Percentiles rank a stretch among this genome's conserved stretches.
These are phyloP conservation scores for Puccinia triticina DNA, from an alignment of 1,284 basidiomycete species.

Conservation along the genomic window DNA sequence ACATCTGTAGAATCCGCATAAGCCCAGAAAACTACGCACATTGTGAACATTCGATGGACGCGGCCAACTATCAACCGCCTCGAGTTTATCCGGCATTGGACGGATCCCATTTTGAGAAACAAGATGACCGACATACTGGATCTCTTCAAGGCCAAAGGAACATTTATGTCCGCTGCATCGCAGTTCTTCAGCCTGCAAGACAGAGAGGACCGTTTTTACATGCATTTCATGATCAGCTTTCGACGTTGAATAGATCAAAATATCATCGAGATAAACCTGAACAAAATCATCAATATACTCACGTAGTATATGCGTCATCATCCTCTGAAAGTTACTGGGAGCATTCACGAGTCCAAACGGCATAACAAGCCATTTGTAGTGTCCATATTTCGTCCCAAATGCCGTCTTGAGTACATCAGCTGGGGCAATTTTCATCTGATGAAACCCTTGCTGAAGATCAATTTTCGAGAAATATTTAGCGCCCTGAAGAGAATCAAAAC, in stretches of 20 bases:
- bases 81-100: conserved; percentile 19
- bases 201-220: not conserved
- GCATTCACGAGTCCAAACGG: conserved; percentile 32
- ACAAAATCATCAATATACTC: too few species aligned
- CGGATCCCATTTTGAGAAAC: too few species aligned
- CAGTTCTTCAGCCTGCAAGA: too few species aligned
- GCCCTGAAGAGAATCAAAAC: too few species aligned
- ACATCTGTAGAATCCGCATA: conserved; percentile 20
- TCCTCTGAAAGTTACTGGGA: conserved; percentile 22
- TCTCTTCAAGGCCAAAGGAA: too few species aligned
- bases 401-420: conserved; percentile 15
- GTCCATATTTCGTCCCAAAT: conserved; percentile 30
- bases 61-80: conserved; percentile 23
- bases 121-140: too few species aligned
- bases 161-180: too few species aligned
- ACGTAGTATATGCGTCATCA: conserved; percentile 30
- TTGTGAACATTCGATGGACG: conserved; percentile 11
- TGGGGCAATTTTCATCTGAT: conserved; percentile 12
- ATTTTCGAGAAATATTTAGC: conserved; percentile 20
- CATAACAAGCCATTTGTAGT: conserved; percentile 42
- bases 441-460: conserved; percentile 36
- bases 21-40: conserved; percentile 24
- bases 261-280: conserved; percentile 44
- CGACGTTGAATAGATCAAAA: conserved; percentile 11
- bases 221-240: not conserved